Conservation (phyloP, 2,329 filamentous ascomycete species). For the Domatiomyces globalis region DNA sequence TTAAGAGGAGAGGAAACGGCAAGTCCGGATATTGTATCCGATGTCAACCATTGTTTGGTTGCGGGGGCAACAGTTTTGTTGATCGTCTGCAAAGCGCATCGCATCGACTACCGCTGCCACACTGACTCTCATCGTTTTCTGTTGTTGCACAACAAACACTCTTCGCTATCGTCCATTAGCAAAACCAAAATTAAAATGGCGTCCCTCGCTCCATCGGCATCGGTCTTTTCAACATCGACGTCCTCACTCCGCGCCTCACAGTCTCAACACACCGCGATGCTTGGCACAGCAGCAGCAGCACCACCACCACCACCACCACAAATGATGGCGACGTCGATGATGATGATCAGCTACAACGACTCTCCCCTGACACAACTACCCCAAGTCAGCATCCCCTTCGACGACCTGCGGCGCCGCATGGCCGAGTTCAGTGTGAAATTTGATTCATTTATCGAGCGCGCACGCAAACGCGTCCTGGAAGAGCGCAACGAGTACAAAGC, state of each 20-base stretch:
- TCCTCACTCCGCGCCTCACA: constrained; percentile 17
- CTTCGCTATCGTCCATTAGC: too few species aligned
- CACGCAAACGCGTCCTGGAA: constrained; percentile 75
- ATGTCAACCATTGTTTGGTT: too few species aligned
- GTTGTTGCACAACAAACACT: too few species aligned
- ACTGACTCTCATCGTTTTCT: too few species aligned
- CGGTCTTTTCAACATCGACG: constrained; percentile 12
- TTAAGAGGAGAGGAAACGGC: too few species aligned
- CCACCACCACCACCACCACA: too few species aligned
- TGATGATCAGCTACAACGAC: constrained; percentile 11
- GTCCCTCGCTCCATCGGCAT: constrained; percentile 4
- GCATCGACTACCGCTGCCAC: too few species aligned
- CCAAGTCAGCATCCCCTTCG: constrained; percentile 87
- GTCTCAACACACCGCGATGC: constrained; percentile 9
- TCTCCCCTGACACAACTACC: constrained; percentile 42
- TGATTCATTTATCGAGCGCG: constrained; percentile 85
- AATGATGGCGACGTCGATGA: not conserved
- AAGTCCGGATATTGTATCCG: too few species aligned
- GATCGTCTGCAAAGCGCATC: too few species aligned
- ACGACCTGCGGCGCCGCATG: constrained; percentile 91
- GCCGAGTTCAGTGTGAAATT: constrained; percentile 79
- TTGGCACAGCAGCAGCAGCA: too few species aligned
- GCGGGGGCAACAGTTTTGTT: too few species aligned
- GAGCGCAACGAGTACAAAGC: constrained; percentile 90
- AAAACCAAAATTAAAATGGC: constrained; percentile 4